Base-by-base conservation (phyloP, 768 basidiomycete species). In the Mycena epipterygia region DNA sequence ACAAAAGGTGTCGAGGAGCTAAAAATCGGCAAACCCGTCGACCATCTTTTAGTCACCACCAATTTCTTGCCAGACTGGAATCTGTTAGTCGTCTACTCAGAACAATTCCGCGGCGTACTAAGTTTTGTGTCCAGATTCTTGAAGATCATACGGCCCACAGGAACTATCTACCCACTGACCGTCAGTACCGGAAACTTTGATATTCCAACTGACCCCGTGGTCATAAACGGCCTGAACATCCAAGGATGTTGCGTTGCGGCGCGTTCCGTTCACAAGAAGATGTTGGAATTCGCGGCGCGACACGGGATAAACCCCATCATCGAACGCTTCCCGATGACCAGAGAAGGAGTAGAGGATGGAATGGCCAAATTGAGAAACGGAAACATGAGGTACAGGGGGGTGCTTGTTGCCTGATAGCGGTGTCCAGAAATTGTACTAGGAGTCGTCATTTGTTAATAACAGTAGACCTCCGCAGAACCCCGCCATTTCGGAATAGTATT, bases 251-350 rank as follows among this genome's bases (percentile, higher is more conserved):
- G 73, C 8, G 56, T 75, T 19, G 70, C 60, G 27, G 23, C 27
- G 46, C 68, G 66, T 39, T 72, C 69, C 12, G 70, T 60, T 13
- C 46, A 62, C 46, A 35, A 55, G 19, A 64, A 76, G 68, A 84
- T 82, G 80, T 59, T 84, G 35, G 75, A 72, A 21, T 84, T 84
- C 21, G 79, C 80, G 0, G 83, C 79, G 9, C 13, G 73, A 35
- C 76, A 84, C 42, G 52, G 55, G 0, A 73, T 82, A 42, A 63
- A 53, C 7, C 79, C 83, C 2, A 62, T 82, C 5, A 72, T 79
- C 27, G 77, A 84, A 39, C 67, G 74, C 58, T 83, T 84, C 52
- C 72, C 78, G 7, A 70, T 84, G 74, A 77, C 67, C 13, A 75
- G 76, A 44, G 71, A 72, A 0, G 83, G 82, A 2, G 67, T 73